Evolutionary conservation across 1,284 basidiomycete species (phyloP).

Genomic region (Ceratobasidium sp.): DNA sequence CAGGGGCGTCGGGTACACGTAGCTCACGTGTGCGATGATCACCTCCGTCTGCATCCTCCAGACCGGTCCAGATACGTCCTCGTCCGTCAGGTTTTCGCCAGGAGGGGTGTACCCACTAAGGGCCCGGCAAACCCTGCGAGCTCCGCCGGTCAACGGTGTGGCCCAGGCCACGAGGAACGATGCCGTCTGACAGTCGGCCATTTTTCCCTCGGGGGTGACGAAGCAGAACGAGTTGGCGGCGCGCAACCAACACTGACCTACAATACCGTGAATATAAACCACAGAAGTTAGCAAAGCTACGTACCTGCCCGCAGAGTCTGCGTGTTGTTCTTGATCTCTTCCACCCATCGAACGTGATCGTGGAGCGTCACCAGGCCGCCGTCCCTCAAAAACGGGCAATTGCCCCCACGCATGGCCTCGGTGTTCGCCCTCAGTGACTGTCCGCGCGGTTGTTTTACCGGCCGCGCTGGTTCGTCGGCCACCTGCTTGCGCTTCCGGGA

Average conservation of each 20-base stretch:
- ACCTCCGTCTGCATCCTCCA: not conserved
- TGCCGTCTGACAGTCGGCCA: not conserved
- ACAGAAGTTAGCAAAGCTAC: not conserved
- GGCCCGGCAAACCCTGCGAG: not conserved
- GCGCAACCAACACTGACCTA: not conserved
- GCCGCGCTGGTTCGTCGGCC: too few relatives aligned
- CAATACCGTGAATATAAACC: not conserved
- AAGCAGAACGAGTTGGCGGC: not conserved
- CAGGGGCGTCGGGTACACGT: not conserved
- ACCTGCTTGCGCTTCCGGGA: too few relatives aligned
- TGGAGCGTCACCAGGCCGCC: not conserved
- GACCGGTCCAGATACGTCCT: not conserved
- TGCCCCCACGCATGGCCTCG: too few relatives aligned
- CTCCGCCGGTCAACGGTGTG: not conserved
- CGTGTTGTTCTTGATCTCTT: not conserved
- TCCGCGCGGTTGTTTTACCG: too few relatives aligned
- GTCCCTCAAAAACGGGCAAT: not conserved
- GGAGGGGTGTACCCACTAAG: not conserved
- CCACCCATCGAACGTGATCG: not conserved
- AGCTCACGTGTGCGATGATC: not conserved
- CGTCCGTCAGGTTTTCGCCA: not conserved
- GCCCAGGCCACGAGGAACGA: not conserved
- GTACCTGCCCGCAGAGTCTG: not conserved
- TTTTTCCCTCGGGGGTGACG: not conserved
- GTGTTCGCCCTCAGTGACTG: too few relatives aligned